Percentiles rank a stretch among this genome's conserved stretches.
phyloP scores from a whole-genome alignment of 371 early-diverging fungal species.

The Apophysomyces sp. region DNA sequence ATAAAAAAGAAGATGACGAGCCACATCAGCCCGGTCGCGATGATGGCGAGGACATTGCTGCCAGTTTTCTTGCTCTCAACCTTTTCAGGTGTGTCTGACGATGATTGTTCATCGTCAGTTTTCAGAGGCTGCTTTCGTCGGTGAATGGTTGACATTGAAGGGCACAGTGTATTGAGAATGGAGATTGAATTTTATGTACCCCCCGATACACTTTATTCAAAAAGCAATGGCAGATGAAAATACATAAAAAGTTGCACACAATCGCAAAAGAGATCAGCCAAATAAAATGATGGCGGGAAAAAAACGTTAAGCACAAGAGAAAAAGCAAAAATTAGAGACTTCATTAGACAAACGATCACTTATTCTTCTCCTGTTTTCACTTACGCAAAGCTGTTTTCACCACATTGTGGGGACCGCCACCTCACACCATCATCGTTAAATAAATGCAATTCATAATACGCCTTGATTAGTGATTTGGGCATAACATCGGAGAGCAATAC shows the following conservation, averaged over 20 bases:
- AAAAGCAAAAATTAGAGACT: background rate
- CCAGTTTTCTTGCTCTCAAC: background rate
- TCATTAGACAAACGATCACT: too few species aligned
- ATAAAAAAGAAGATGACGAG: constrained; percentile 50
- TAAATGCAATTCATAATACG: background rate
- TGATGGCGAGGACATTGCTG: background rate
- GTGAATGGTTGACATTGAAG: background rate
- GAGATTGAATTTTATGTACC: too few species aligned
- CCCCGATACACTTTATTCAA: too few species aligned
- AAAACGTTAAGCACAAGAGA: too few species aligned
- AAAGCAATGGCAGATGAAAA: too few species aligned
- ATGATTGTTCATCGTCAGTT: background rate
- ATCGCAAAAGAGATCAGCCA: too few species aligned
- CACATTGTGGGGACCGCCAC: background rate
- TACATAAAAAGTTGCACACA: too few species aligned
- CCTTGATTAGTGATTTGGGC: background rate
- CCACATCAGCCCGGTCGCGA: constrained; percentile 29
- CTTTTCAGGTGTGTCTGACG: background rate
- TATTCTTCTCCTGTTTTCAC: background rate
- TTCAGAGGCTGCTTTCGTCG: background rate
- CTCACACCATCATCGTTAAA: background rate
- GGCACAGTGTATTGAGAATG: too few species aligned
- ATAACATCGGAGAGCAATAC: background rate
- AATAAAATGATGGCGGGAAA: too few species aligned
- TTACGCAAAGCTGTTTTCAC: background rate